Evolutionary conservation across 192 early-diverging fungal species (phyloP).

Genomic region (Coemansia sp.): DNA sequence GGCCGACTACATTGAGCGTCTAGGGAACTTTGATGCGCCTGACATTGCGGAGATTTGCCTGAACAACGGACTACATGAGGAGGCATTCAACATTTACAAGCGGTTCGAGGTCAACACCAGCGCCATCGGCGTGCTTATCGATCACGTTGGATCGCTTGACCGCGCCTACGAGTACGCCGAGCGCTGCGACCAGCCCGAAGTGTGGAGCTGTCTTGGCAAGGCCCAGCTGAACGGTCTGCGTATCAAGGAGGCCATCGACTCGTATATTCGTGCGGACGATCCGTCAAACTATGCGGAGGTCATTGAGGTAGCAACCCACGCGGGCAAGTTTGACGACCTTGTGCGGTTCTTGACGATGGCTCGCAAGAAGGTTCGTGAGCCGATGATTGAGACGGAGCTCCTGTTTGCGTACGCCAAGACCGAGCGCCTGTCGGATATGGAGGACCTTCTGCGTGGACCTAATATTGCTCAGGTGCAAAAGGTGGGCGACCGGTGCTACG

Average conservation of each 20-base stretch:
- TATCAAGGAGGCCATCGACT: slow-evolving; percentile 96
- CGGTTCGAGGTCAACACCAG: slow-evolving; percentile 87
- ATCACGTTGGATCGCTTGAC: slow-evolving; percentile 90
- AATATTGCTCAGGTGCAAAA: slow-evolving; percentile 93
- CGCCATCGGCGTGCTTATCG: slow-evolving; percentile 90
- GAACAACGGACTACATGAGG: slow-evolving; percentile 86
- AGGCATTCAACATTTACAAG: slow-evolving; percentile 96
- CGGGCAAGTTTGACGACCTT: slow-evolving; percentile 92
- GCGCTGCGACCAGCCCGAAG: slow-evolving; percentile 83
- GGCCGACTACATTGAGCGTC: slow-evolving; percentile 93
- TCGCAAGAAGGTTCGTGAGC: slow-evolving; percentile 93
- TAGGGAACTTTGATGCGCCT: slow-evolving; percentile 95
- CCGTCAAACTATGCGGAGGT: slow-evolving; percentile 88
- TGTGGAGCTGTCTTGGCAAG: slow-evolving; percentile 95
- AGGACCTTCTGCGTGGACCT: slow-evolving; percentile 90
- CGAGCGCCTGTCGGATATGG: slow-evolving; percentile 83
- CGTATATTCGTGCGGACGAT: slow-evolving; percentile 96
- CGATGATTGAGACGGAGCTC: slow-evolving; percentile 93
- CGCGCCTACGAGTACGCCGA: slow-evolving; percentile 98
- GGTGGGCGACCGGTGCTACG: slow-evolving; percentile 96
- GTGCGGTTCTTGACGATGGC: slow-evolving; percentile 95
- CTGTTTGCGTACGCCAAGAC: slow-evolving; percentile 97
- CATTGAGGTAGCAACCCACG: slow-evolving; percentile 73
- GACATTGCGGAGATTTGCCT: slow-evolving; percentile 98
- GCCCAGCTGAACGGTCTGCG: slow-evolving; percentile 89